Conservation (phyloP, 805 yeast genomes). For the Danielozyma ontarioensis region DNA sequence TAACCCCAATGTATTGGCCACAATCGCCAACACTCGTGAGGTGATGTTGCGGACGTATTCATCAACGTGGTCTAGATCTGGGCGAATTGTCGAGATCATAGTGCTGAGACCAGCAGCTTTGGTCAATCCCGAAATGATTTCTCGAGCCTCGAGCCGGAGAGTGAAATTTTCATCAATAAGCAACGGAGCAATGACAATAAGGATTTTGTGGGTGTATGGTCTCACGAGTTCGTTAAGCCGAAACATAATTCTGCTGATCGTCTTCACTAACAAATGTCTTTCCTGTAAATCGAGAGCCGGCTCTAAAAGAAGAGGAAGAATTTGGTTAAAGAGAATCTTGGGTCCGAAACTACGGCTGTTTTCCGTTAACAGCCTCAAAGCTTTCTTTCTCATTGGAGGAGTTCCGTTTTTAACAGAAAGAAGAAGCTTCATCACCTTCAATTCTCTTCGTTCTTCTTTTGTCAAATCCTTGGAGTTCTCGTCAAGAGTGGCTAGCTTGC, state of each 20-base stretch:
- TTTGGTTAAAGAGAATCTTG: slow-evolving; percentile 55
- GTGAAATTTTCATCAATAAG: slow-evolving; percentile 72
- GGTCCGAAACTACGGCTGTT: slow-evolving; percentile 67
- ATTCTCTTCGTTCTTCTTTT: slow-evolving; percentile 52
- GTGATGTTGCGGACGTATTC: slow-evolving; percentile 75
- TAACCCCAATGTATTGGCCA: slow-evolving; percentile 74
- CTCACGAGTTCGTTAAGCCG: slow-evolving; percentile 59
- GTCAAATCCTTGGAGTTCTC: slow-evolving; percentile 27
- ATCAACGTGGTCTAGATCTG: slow-evolving; percentile 78
- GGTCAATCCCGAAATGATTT: slow-evolving; percentile 66
- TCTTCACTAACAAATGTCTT: slow-evolving; percentile 74
- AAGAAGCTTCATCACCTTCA: slow-evolving; percentile 57
- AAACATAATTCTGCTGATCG: slow-evolving; percentile 63
- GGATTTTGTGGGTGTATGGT: slow-evolving; percentile 69
- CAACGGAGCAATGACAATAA: slow-evolving; percentile 73
- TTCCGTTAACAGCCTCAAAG: slow-evolving; percentile 63
- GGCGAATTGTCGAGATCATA: slow-evolving; percentile 73
- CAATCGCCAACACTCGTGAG: slow-evolving; percentile 77
- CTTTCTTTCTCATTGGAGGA: slow-evolving; percentile 59
- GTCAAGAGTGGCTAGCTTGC: slow-evolving; percentile 39
- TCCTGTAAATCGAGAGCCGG: slow-evolving; percentile 73
- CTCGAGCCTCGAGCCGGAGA: slow-evolving; percentile 75
- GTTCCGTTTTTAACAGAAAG: slow-evolving; percentile 76
- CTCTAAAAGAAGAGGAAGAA: slow-evolving; percentile 75
- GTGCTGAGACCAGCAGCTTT: slow-evolving; percentile 79